A percentile compares a stretch with the other conserved stretches of the same genome.
Conservation (phyloP, 2,329 filamentous ascomycete species). For the Daldinia sp. region DNA sequence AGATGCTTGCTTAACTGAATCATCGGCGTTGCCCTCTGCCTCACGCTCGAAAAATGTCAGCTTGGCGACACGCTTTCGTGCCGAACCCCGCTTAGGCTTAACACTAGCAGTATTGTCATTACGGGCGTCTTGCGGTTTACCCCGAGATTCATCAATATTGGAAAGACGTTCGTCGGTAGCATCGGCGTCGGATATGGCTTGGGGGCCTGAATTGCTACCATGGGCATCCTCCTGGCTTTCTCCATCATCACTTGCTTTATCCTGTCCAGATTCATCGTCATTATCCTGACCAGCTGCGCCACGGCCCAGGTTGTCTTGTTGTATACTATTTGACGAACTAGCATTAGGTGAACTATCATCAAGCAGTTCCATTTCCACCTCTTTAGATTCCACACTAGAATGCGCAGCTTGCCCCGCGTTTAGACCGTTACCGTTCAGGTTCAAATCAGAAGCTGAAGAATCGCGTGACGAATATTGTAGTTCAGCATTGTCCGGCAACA, state of each 20-base stretch:
- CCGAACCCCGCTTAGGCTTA: slow-evolving; percentile 28
- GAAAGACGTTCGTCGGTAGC: neutral
- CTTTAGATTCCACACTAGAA: neutral
- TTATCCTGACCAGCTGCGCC: slow-evolving; percentile 14
- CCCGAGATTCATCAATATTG: neutral
- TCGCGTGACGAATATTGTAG: neutral
- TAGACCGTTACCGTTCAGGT: neutral
- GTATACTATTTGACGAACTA: neutral
- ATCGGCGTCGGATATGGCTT: neutral
- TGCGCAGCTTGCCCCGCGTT: neutral
- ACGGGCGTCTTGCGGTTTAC: neutral
- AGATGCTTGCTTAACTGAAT: slow-evolving; percentile 21
- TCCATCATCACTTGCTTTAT: slow-evolving; percentile 6
- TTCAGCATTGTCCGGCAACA: neutral
- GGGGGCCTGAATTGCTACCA: neutral
- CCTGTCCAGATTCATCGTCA: slow-evolving; percentile 9
- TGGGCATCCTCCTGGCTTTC: slow-evolving; percentile 18
- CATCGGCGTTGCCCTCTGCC: slow-evolving; percentile 18
- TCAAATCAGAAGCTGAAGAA: neutral
- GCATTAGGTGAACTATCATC: neutral
- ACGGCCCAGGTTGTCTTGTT: slow-evolving; percentile 9
- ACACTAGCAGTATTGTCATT: neutral
- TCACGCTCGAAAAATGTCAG: slow-evolving; percentile 37
- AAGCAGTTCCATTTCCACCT: slow-evolving; percentile 6
- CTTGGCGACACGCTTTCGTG: slow-evolving; percentile 43